Evolutionary conservation across 2,329 filamentous ascomycete genomes (phyloP).

Genomic region (Talaromyces sp.): DNA sequence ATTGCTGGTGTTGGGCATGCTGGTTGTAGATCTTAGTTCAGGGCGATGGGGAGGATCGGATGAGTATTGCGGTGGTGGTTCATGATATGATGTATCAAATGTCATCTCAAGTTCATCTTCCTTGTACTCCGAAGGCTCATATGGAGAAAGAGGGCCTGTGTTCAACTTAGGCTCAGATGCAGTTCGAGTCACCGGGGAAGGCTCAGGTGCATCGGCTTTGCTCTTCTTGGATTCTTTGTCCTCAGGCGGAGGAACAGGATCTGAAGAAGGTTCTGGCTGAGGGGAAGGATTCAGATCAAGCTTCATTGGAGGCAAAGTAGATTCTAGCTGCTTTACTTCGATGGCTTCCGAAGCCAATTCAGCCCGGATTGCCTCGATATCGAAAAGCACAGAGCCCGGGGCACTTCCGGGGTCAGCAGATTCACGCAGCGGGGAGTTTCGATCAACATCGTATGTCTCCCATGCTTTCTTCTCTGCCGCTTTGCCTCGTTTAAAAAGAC

Average conservation of each 20-base stretch:
- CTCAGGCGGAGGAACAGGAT: slow-evolving; percentile 10
- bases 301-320: slow-evolving; percentile 88
- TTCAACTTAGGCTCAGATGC: slow-evolving; percentile 19
- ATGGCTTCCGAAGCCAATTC: slow-evolving; percentile 75
- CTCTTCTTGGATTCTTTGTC: slow-evolving; percentile 33
- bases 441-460: slow-evolving; percentile 84
- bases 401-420: slow-evolving; percentile 31
- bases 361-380: slow-evolving; percentile 89
- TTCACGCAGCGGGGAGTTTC: slow-evolving; percentile 31
- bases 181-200: slow-evolving; percentile 21
- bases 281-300: slow-evolving; percentile 58
- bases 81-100: slow-evolving; percentile 67
- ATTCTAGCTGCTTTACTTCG: slow-evolving; percentile 78
- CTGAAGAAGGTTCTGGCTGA: slow-evolving; percentile 12
- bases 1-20: slow-evolving; percentile 28
- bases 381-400: slow-evolving; percentile 72
- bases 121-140: slow-evolving; percentile 16
- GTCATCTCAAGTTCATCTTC: slow-evolving; percentile 64
- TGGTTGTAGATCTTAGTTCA: slow-evolving; percentile 35
- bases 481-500: slow-evolving; percentile 79
- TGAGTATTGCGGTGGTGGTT: slow-evolving; percentile 29
- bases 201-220: slow-evolving; percentile 34
- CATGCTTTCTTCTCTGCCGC: slow-evolving; percentile 78
- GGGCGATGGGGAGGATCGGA: slow-evolving; percentile 22
- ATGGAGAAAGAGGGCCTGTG: slow-evolving; percentile 2